Conservation (phyloP, 768 basidiomycete genomes). For the Pisolithus orientalis region DNA sequence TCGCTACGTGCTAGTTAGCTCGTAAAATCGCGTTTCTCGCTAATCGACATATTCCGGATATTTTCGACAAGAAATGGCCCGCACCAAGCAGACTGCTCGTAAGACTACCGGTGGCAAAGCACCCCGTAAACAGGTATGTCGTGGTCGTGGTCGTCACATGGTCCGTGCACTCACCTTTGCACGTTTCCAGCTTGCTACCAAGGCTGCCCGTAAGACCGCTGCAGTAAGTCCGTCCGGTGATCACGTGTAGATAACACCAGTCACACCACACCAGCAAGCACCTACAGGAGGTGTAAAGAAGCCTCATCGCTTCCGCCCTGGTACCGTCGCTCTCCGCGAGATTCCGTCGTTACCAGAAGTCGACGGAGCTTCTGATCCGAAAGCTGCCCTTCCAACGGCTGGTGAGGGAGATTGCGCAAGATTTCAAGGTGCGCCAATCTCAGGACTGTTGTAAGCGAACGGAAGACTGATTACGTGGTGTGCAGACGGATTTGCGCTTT, state of each 20-base stretch:
- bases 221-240: slow-evolving; percentile 28
- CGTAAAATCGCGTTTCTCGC: neutral
- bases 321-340: slow-evolving; percentile 84
- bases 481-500: slow-evolving; percentile 73
- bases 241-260: neutral
- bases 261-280: slow-evolving; percentile 2
- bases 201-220: slow-evolving; percentile 45
- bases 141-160: slow-evolving; percentile 40
- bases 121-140: slow-evolving; percentile 62
- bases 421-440: slow-evolving; percentile 57
- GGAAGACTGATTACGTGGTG: neutral
- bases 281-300: slow-evolving; percentile 85
- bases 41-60: neutral
- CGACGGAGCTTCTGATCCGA: slow-evolving; percentile 75
- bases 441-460: neutral
- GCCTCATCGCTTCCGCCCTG: slow-evolving; percentile 74
- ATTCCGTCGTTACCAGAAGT: slow-evolving; percentile 83
- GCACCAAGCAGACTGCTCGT: slow-evolving; percentile 65
- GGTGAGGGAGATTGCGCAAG: slow-evolving; percentile 81
- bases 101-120: slow-evolving; percentile 68
- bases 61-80: slow-evolving; percentile 44
- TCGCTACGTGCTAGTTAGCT: neutral
- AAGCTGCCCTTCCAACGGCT: slow-evolving; percentile 85
- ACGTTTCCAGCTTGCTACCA: slow-evolving; percentile 48
- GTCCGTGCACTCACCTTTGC: neutral